Evolutionary conservation across 1,284 basidiomycete species (phyloP).

Genomic region (Thelephora terrestris): DNA sequence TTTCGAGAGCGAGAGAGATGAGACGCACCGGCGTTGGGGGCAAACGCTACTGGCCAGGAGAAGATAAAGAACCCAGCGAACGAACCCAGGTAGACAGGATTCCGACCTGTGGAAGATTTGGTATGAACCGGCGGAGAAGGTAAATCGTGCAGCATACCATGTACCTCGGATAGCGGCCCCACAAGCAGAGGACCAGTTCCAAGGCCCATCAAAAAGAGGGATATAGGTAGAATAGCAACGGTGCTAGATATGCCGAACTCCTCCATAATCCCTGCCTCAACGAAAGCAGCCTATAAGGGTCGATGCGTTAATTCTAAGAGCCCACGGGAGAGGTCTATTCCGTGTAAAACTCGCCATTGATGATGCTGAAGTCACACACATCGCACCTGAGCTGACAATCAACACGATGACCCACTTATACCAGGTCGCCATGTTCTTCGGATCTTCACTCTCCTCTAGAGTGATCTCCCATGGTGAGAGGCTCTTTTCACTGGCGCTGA

Average conservation of each 20-base stretch:
- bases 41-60: constrained; percentile 45
- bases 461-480: constrained; percentile 16
- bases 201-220: constrained; percentile 58
- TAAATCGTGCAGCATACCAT: constrained; percentile 15
- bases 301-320: constrained; percentile 4
- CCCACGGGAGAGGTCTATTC: not conserved
- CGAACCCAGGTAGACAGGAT: constrained; percentile 28
- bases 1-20: not conserved
- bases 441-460: constrained; percentile 41
- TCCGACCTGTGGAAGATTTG: constrained; percentile 20
- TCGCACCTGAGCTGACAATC: constrained; percentile 40
- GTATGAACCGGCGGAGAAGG: not conserved
- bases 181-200: constrained; percentile 40
- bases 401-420: constrained; percentile 50
- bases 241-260: constrained; percentile 53
- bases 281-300: constrained; percentile 44
- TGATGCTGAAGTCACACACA: constrained; percentile 64
- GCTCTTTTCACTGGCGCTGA: not conserved
- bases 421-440: constrained; percentile 33
- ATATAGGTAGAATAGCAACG: constrained; percentile 62
- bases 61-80: constrained; percentile 32
- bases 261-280: constrained; percentile 48
- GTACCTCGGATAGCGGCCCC: constrained; percentile 44
- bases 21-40: constrained; percentile 30
- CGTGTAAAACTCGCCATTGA: constrained; percentile 44